Conservation (phyloP, 1,139 yeast species). For the Kodamaea sp. region DNA sequence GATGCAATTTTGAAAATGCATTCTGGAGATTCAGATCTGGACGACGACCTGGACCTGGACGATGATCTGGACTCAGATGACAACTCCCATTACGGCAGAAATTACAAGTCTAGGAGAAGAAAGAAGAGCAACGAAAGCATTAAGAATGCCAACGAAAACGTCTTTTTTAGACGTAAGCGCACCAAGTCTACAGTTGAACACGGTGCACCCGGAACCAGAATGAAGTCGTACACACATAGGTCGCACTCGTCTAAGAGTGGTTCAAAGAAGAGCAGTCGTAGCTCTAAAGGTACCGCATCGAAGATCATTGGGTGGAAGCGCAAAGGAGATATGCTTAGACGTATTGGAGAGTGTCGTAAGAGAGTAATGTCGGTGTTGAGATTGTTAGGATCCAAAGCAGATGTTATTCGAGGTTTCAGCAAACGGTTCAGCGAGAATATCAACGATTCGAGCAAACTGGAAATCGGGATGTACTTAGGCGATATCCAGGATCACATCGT, state of each 20-base stretch:
- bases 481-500: slow-evolving; percentile 95
- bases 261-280: slow-evolving; percentile 14
- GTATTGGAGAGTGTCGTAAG: slow-evolving; percentile 94
- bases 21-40: slow-evolving; percentile 56
- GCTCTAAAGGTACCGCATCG: slow-evolving; percentile 44
- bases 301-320: slow-evolving; percentile 77
- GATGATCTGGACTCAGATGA: slow-evolving; percentile 14
- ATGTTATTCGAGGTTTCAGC: slow-evolving; percentile 91
- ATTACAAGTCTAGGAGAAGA: slow-evolving; percentile 1
- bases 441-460: slow-evolving; percentile 40
- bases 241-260: slow-evolving; percentile 12
- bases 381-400: slow-evolving; percentile 88
- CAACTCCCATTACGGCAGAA: slow-evolving; percentile 4
- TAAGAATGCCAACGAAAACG: slow-evolving; percentile 16
- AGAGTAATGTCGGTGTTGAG: slow-evolving; percentile 89
- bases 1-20: slow-evolving; percentile 89
- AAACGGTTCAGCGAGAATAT: slow-evolving; percentile 86
- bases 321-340: slow-evolving; percentile 90
- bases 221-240: background rate
- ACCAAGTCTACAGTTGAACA: slow-evolving; percentile 44
- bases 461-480: slow-evolving; percentile 73
- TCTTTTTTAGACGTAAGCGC: slow-evolving; percentile 40
- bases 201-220: slow-evolving; percentile 16
- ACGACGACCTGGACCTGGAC: slow-evolving; percentile 25
- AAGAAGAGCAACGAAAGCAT: slow-evolving; percentile 4